These are phyloP conservation scores for Xylariales sp. DNA, from an alignment of 2,329 filamentous ascomycete species.

Conservation along the genomic window DNA sequence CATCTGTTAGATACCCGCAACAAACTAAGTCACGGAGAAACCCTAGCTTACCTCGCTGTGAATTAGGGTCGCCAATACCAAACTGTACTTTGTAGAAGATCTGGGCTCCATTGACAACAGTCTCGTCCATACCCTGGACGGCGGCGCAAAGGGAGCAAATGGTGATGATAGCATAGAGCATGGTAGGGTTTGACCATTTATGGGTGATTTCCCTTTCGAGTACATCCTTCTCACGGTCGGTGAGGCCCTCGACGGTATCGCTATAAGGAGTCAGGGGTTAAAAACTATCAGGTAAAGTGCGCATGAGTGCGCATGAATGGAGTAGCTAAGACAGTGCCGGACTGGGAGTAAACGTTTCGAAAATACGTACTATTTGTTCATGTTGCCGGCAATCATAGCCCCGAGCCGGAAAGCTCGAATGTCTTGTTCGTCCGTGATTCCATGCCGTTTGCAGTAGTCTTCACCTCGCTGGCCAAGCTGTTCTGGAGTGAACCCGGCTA, in stretches of 20 bases:
- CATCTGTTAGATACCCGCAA: conserved; percentile 25
- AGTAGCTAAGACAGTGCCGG: background rate
- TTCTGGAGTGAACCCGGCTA: conserved; percentile 54
- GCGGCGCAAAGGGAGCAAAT: conserved; percentile 62
- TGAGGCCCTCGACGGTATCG: conserved; percentile 64
- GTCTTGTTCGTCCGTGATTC: conserved; percentile 65
- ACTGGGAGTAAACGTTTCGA: background rate
- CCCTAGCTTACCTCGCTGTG: conserved; percentile 51
- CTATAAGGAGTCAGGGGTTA: conserved; percentile 15
- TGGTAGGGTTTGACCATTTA: conserved; percentile 75
- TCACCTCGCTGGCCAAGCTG: conserved; percentile 68
- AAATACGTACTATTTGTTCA: conserved; percentile 55
- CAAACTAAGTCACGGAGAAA: background rate
- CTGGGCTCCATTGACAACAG: conserved; percentile 76
- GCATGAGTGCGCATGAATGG: background rate
- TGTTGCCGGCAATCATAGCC: conserved; percentile 66
- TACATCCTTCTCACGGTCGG: conserved; percentile 66
- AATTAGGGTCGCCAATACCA: conserved; percentile 64
- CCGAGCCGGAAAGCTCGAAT: conserved; percentile 69
- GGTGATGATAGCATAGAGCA: conserved; percentile 73
- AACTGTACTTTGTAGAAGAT: conserved; percentile 72
- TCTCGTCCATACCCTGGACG: conserved; percentile 79
- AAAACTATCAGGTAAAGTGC: background rate
- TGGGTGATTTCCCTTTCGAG: conserved; percentile 71
- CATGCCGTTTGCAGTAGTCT: conserved; percentile 67